phyloP scores from a whole-genome alignment of 2,329 filamentous ascomycete genomes.

The Polytolypa hystricis region DNA sequence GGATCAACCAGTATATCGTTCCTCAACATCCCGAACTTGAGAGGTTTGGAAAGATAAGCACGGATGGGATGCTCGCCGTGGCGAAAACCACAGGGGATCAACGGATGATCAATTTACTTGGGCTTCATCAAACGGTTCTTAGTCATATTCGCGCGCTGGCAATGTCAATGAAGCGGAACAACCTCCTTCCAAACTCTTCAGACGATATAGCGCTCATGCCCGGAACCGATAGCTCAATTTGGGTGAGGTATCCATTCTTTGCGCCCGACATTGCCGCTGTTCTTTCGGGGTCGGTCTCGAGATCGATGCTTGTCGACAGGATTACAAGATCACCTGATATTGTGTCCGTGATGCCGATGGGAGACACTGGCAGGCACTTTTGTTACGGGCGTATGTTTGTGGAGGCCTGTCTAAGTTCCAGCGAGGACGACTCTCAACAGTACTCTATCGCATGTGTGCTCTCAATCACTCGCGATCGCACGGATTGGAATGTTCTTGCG shows the following conservation, averaged over 20 bases:
- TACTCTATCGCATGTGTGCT: slow-evolving; percentile 63
- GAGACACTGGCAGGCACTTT: slow-evolving; percentile 63
- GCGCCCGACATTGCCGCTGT: slow-evolving; percentile 61
- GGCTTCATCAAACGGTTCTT: slow-evolving; percentile 44
- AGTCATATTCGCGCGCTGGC: slow-evolving; percentile 62
- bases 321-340: slow-evolving; percentile 35
- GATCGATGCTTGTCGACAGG: slow-evolving; percentile 37
- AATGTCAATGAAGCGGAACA: slow-evolving; percentile 74
- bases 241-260: slow-evolving; percentile 65
- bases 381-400: slow-evolving; percentile 70
- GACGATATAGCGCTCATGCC: slow-evolving; percentile 60
- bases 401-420: slow-evolving; percentile 62
- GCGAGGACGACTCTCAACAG: slow-evolving; percentile 55
- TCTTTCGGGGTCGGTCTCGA: slow-evolving; percentile 47
- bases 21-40: slow-evolving; percentile 29
- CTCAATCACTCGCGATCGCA: slow-evolving; percentile 60
- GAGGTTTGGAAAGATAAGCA: slow-evolving; percentile 28
- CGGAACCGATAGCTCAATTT: slow-evolving; percentile 68
- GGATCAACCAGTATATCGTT: slow-evolving; percentile 49
- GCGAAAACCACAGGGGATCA: slow-evolving; percentile 35
- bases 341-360: slow-evolving; percentile 60
- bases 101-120: slow-evolving; percentile 36
- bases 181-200: slow-evolving; percentile 56
- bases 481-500: slow-evolving; percentile 59
- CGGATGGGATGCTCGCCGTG: slow-evolving; percentile 30